Conservation (phyloP, 2,329 filamentous ascomycete species). For the Colletotrichum sp. region DNA sequence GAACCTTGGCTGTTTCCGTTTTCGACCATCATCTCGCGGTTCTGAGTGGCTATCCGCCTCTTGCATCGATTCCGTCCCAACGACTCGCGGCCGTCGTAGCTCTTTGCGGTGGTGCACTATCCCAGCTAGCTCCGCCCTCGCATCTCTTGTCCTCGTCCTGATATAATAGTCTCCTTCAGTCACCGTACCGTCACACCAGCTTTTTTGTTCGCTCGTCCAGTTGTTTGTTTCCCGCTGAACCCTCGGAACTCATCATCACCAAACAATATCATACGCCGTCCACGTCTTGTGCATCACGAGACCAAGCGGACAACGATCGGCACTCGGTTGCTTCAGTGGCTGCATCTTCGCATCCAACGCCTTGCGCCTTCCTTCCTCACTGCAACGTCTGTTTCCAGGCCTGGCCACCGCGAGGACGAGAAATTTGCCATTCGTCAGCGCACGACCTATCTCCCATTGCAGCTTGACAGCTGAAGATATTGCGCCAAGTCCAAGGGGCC, state of each 20-base stretch:
- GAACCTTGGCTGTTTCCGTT: constrained; percentile 17
- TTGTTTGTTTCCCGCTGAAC: background rate
- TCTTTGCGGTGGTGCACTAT: background rate
- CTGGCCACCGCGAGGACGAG: background rate
- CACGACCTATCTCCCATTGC: constrained; percentile 3
- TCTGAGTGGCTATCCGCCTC: constrained; percentile 6
- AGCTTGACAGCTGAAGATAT: constrained; percentile 14
- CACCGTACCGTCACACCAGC: background rate
- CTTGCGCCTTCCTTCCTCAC: background rate
- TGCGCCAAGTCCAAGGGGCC: constrained; percentile 9
- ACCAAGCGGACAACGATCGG: background rate
- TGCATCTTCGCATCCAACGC: background rate
- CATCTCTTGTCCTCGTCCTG: background rate
- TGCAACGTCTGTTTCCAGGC: background rate
- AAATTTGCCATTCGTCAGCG: background rate
- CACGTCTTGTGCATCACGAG: background rate
- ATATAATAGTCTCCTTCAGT: constrained; percentile 11
- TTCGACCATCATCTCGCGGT: constrained; percentile 10
- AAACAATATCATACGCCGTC: background rate
- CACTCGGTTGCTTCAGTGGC: background rate
- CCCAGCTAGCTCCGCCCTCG: background rate
- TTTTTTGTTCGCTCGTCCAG: background rate
- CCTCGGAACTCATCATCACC: background rate
- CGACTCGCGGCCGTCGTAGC: constrained; percentile 2
- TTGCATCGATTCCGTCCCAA: constrained; percentile 7